A percentile compares a stretch with the other conserved stretches of the same genome.
phyloP scores from a whole-genome alignment of 306 rosid genomes.

The Quercus variabilis region DNA sequence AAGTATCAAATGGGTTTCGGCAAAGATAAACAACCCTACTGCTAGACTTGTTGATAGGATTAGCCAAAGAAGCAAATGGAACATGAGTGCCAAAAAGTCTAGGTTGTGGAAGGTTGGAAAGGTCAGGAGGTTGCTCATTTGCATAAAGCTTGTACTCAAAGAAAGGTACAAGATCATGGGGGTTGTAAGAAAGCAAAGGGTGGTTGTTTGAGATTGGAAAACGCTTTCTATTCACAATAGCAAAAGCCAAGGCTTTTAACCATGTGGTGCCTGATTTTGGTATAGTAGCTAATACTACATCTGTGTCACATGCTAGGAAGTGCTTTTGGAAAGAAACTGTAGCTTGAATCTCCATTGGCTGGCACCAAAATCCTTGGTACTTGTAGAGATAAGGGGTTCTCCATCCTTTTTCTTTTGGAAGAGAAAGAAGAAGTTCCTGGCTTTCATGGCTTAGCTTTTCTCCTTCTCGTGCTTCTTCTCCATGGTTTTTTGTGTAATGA shows the following conservation, averaged over 20 bases:
- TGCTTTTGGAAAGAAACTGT: slow-evolving; percentile 43
- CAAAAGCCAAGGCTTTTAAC: slow-evolving; percentile 56
- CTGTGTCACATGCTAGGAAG: slow-evolving; percentile 43
- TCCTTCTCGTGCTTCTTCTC: slow-evolving; percentile 6
- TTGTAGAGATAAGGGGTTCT: slow-evolving; percentile 27
- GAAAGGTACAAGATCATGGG: slow-evolving; percentile 55
- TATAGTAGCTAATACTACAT: slow-evolving; percentile 36
- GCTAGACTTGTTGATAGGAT: slow-evolving; percentile 33
- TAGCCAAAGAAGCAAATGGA: slow-evolving; percentile 36
- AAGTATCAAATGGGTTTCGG: slow-evolving; percentile 56
- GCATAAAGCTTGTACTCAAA: slow-evolving; percentile 40
- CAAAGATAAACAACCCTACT: slow-evolving; percentile 42
- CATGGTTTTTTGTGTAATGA: slow-evolving; percentile 11
- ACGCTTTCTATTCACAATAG: slow-evolving; percentile 27
- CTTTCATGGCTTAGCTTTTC: slow-evolving; percentile 26
- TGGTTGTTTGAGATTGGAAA: slow-evolving; percentile 18
- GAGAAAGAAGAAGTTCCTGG: slow-evolving; percentile 35
- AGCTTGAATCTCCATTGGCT: slow-evolving; percentile 36
- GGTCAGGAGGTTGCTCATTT: slow-evolving; percentile 26
- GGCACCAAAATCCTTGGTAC: slow-evolving; percentile 59
- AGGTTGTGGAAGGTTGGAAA: slow-evolving; percentile 32
- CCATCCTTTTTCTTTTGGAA: slow-evolving; percentile 54
- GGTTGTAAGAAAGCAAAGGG: slow-evolving; percentile 47
- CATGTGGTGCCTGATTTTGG: slow-evolving; percentile 75
- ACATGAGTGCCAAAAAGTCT: slow-evolving; percentile 55